Base-by-base conservation (phyloP, 768 basidiomycete genomes). In the Boletus vinaceobasis region DNA sequence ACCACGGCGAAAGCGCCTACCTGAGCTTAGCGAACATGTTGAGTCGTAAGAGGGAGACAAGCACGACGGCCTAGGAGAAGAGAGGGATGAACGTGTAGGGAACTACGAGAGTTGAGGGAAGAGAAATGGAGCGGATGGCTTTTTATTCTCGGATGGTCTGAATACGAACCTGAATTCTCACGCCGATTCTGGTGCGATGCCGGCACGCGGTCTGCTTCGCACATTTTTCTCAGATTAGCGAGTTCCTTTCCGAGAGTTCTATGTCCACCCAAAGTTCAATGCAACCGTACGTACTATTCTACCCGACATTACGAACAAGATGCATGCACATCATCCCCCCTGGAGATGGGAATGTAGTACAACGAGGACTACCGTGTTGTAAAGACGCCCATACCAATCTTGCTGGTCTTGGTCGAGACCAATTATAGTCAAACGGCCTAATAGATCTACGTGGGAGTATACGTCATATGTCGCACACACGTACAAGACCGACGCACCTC, bases 401-500 rank as follows among this genome's bases (percentile, higher is more conserved):
- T n/a, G n/a, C n/a, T 5, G 10, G n/a, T 23, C n/a, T 27, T 36
- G 27, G n/a, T 38, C n/a, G 50, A 27, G 11, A 23, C 45, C 36
- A 44, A 46, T 37, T 46, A 50, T 50, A 50, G 52, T 32, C 40
- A 44, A 49, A 14, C 35, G 53, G 53, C 1, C 52, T 70, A 73
- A 59, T 71, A 73, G 52, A 71, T 71, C 72, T 73, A 57, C 50
- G 60, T 62, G 65, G 53, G 64, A 71, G 53, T 38, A 15, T 11
- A 48, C 43, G 53, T 53, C 31, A 48, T 48, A 21, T 23, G 13
- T 7, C 48, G 23, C 45, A n/a, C 14, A 36, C 36, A 45, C 48
- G 27, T 37, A 39, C 45, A 9, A 57, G 8, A 9, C 32, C 7
- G 13, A 57, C 67, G 51, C 62, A 92, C 93, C 87, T 98, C 95